These are phyloP conservation scores for Primulina eburnea DNA, from an alignment of 257 asterid genomes.

Conservation along the genomic window DNA sequence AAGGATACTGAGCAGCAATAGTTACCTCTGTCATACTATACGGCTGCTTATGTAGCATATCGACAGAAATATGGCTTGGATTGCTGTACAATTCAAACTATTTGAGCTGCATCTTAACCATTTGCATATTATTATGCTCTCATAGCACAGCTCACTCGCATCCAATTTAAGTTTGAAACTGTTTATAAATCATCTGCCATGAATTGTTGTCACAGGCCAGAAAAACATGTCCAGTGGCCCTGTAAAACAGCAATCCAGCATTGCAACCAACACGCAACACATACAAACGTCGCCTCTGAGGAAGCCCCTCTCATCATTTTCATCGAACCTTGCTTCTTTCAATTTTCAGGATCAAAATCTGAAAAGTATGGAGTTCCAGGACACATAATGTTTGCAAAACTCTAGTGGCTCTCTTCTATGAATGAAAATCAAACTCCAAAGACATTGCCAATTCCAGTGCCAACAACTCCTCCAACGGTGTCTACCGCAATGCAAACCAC, in stretches of 20 bases:
- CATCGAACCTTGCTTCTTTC: slow-evolving; percentile 41
- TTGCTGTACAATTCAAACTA: neutral
- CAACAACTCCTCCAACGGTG: slow-evolving; percentile 50
- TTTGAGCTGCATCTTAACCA: neutral
- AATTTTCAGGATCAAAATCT: slow-evolving; percentile 36
- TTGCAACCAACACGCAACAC: slow-evolving; percentile 28
- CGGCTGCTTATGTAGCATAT: neutral
- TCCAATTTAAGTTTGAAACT: neutral
- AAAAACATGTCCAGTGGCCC: slow-evolving; percentile 32
- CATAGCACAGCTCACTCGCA: neutral
- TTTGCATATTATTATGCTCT: no score
- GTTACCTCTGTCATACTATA: neutral
- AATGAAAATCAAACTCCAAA: slow-evolving; percentile 51
- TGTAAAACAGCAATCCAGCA: slow-evolving; percentile 29
- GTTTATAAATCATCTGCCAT: neutral
- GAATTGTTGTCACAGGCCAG: slow-evolving; percentile 41
- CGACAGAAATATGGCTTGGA: neutral
- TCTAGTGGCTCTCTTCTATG: slow-evolving; percentile 22
- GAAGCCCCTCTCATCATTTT: slow-evolving; percentile 61
- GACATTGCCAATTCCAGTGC: slow-evolving; percentile 41
- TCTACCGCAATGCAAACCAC: slow-evolving; percentile 42
- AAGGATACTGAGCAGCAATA: no score
- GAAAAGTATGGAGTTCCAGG: slow-evolving; percentile 28
- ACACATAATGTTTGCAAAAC: slow-evolving; percentile 25
- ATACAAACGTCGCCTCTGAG: slow-evolving; percentile 29